A percentile compares a stretch with the other conserved stretches of the same genome.
These are phyloP conservation scores for Rosa hybrid DNA, from an alignment of 331 rosid genomes.

Conservation along the genomic window DNA sequence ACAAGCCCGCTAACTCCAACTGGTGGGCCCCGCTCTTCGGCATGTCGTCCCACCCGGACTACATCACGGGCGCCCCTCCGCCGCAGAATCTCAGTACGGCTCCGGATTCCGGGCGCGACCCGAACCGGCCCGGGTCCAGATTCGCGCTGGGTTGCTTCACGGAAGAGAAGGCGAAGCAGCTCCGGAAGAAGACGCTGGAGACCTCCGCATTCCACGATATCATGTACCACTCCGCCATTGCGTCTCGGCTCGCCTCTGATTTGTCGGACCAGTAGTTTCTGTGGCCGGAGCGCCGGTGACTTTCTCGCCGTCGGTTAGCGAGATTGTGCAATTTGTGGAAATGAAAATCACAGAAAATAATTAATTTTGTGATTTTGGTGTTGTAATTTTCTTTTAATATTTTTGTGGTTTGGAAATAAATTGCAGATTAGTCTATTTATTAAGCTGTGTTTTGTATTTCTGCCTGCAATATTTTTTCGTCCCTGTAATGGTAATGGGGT, in stretches of 20 bases:
- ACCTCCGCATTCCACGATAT: constrained; percentile 63
- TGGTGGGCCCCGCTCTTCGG: constrained; percentile 77
- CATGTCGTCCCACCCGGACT: constrained; percentile 64
- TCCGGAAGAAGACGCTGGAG: constrained; percentile 60
- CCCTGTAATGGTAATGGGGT: no score
- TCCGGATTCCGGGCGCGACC: not conserved
- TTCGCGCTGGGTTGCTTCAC: constrained; percentile 56
- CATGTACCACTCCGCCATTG: constrained; percentile 81
- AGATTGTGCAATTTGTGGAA: constrained; percentile 25
- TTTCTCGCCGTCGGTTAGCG: constrained; percentile 13
- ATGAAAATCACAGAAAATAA: constrained; percentile 6
- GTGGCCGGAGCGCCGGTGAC: no score
- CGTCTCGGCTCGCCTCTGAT: constrained; percentile 71
- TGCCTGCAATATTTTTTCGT: no score
- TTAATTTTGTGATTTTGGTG: not conserved
- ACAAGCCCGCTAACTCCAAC: constrained; percentile 40
- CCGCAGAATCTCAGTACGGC: not conserved
- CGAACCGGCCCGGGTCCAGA: no score
- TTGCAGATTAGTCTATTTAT: no score
- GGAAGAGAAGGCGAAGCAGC: constrained; percentile 68
- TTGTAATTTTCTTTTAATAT: not conserved
- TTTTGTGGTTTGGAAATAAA: no score
- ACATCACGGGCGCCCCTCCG: constrained; percentile 25
- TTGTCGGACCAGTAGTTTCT: constrained; percentile 20
- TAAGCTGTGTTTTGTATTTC: no score